Evolutionary conservation across 129 eudicot species (phyloP).

Genomic region (Helianthus annuus): HanXRQr2.0-SUNRISE NC_035446.2:29451679-29452178

Average conservation of each 20-base stretch:
- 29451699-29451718: slow-evolving; percentile 62
- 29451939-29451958: no score
- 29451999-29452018: not conserved
- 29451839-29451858: not conserved
- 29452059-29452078: slow-evolving; percentile 83
- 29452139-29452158: slow-evolving; percentile 69
- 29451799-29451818: not conserved
- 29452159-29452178: slow-evolving; percentile 72
- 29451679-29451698: slow-evolving; percentile 68
- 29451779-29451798: slow-evolving; percentile 25
- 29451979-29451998: not conserved
- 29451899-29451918: not conserved
- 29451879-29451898: not conserved
- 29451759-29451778: slow-evolving; percentile 68
- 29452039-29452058: not conserved
- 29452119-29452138: slow-evolving; percentile 84
- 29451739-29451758: slow-evolving; percentile 76
- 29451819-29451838: not conserved
- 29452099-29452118: slow-evolving; percentile 98
- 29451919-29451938: not conserved
- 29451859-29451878: not conserved
- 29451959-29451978: not conserved
- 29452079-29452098: slow-evolving; percentile 72
- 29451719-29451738: slow-evolving; percentile 64
- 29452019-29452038: slow-evolving; percentile 3